Conservation (phyloP, 2,329 filamentous ascomycete species). For the Colletotrichum musicola region DNA sequence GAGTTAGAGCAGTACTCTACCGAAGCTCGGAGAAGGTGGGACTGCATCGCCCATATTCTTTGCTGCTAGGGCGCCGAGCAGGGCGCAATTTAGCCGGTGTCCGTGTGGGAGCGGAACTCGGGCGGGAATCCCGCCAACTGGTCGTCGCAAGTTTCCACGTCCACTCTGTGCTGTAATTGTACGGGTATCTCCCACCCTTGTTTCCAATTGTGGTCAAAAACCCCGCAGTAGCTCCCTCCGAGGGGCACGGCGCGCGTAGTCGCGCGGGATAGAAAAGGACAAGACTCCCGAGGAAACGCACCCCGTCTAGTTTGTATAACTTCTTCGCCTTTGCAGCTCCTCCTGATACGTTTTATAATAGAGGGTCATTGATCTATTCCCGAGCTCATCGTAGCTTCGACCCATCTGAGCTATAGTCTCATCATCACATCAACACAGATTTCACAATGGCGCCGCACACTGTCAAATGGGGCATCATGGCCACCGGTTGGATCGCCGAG, state of each 20-base stretch:
- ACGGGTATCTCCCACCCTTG: neutral
- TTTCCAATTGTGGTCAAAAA: constrained; percentile 9
- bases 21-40: neutral
- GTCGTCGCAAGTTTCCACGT: constrained; percentile 1
- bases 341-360: neutral
- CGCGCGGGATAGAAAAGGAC: constrained; percentile 23
- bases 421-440: constrained; percentile 13
- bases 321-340: neutral
- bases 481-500: constrained; percentile 70
- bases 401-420: neutral
- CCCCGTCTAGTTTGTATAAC: neutral
- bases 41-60: neutral
- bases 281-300: constrained; percentile 11
- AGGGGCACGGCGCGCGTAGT: constrained; percentile 18
- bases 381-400: neutral
- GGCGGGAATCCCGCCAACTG: neutral
- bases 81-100: constrained; percentile 9
- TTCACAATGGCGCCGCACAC: constrained; percentile 61
- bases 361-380: neutral
- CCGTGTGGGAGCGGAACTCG: neutral
- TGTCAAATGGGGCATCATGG: constrained; percentile 71
- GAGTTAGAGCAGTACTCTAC: constrained; percentile 3
- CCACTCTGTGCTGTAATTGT: neutral
- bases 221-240: constrained; percentile 35
- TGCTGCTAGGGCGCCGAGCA: neutral